Percentiles rank a stretch among this genome's conserved stretches.
phyloP scores from a whole-genome alignment of 129 eudicot species.

The Chrysanthemum lavandulifolium region DNA sequence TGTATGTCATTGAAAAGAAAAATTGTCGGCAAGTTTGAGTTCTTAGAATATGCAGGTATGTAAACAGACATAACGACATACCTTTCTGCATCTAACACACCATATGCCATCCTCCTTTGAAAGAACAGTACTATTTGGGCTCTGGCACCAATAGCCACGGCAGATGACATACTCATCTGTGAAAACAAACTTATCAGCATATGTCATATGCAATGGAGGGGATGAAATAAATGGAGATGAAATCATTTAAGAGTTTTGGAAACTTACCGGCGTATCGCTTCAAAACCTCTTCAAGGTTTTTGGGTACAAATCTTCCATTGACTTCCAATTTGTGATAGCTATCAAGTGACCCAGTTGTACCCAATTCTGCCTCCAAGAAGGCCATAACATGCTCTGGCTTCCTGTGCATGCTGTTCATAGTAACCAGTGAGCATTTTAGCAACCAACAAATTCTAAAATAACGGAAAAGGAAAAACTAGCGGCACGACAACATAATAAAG shows the following conservation, averaged over 20 bases:
- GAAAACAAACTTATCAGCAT: too few relatives aligned
- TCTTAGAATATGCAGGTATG: too few relatives aligned
- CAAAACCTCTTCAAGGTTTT: conserved; percentile 65
- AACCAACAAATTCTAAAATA: background rate
- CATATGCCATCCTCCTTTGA: conserved; percentile 31
- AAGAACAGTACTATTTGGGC: conserved; percentile 30
- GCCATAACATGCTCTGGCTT: conserved; percentile 75
- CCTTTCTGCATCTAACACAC: conserved; percentile 4
- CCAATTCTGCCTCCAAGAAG: conserved; percentile 69
- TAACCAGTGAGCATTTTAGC: too few relatives aligned
- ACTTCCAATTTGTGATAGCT: conserved; percentile 66
- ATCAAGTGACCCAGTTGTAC: conserved; percentile 76
- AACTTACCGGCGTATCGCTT: conserved; percentile 62
- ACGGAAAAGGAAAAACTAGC: background rate
- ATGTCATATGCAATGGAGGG: too few relatives aligned
- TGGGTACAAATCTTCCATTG: conserved; percentile 67
- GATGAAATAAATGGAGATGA: too few relatives aligned
- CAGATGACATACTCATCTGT: too few relatives aligned
- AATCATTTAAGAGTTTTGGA: too few relatives aligned
- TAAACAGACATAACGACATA: background rate
- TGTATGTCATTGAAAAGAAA: too few relatives aligned
- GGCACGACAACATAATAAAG: background rate
- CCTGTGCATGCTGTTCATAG: conserved; percentile 47
- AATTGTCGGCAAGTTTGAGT: too few relatives aligned
- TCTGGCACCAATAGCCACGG: conserved; percentile 34